Evolutionary conservation across 2,329 filamentous ascomycete genomes (phyloP).

Genomic region (Periconia macrospinosa): DNA sequence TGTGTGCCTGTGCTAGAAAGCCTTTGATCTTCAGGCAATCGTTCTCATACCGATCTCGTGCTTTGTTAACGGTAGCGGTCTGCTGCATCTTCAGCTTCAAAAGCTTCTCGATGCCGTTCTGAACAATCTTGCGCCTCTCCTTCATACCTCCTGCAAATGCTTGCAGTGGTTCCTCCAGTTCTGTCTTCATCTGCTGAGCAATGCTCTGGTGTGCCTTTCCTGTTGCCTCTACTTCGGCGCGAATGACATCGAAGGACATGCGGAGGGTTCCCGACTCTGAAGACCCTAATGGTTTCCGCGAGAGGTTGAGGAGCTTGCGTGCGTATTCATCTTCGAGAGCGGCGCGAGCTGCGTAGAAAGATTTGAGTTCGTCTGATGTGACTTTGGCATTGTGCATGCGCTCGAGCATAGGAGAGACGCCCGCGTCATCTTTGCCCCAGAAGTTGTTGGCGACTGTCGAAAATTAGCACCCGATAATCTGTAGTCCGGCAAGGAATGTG

Average conservation of each 20-base stretch:
- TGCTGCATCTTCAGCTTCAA: conserved; percentile 93
- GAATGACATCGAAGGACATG: conserved; percentile 81
- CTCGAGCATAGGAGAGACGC: conserved; percentile 85
- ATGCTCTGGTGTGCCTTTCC: conserved; percentile 90
- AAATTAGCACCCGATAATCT: conserved; percentile 33
- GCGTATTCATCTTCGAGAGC: conserved; percentile 97
- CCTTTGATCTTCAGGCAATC: conserved; percentile 98
- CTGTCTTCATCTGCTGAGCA: conserved; percentile 91
- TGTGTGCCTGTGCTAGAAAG: conserved; percentile 96
- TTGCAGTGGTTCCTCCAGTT: conserved; percentile 88
- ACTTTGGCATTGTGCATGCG: conserved; percentile 94
- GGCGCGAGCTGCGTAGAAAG: conserved; percentile 88
- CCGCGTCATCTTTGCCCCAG: conserved; percentile 98
- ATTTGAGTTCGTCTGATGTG: conserved; percentile 89
- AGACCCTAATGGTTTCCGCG: conserved; percentile 85
- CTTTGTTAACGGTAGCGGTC: conserved; percentile 90
- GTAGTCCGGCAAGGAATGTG: not conserved
- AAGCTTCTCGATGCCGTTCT: conserved; percentile 90
- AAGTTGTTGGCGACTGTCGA: conserved; percentile 95
- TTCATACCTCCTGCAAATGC: conserved; percentile 96
- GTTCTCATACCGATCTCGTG: conserved; percentile 92
- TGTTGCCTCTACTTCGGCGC: conserved; percentile 89
- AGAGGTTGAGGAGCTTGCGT: conserved; percentile 81
- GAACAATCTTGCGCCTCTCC: conserved; percentile 93
- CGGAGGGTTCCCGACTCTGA: conserved; percentile 83